Base-by-base conservation (phyloP, 345 rosid species). In the Hirschfeldia incana region DNA sequence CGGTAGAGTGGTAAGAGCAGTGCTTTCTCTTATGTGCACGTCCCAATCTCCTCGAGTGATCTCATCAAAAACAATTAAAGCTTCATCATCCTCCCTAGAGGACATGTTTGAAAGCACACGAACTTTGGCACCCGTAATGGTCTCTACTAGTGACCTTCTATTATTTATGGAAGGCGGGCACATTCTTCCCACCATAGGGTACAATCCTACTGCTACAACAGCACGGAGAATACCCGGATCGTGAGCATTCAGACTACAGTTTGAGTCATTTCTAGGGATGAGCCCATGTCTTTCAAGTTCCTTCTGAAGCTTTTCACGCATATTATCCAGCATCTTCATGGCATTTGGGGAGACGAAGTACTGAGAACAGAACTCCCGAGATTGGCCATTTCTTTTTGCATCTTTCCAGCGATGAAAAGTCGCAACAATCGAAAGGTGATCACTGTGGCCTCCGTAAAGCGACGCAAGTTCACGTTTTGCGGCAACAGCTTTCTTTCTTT, bases 401-500 rank as follows among this genome's bases (percentile, higher is more conserved):
- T 61, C 30, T 79, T 82, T 90, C 99, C 98, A 95, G 87, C 92
- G 86, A 69, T 93, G 89, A 78, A 87, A 95, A 65, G 98, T 97
- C 44, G 94, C 98, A 29, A 95, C 84, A 75, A 87, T 86, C 26
- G 98, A 97, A 27, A 93, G 86, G 76, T 93, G 98, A 83, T 95
- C 99, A 73, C 99, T 89, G 67, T 83, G 83, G 44, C 92, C 94
- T 37, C 92, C 92, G 67, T 90, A 91, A 55, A 91, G 80, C 9
- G 91, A 83, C 65, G 98, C 97, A 74, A 95, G 90, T 86, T 93
- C 93, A 34, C 70, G 74, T 79, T 84, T 91, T 69, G 93, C 92
- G 39, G 85, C 89, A 65, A 68, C 73, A 75, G 96, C 97, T 83
- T 78, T 91, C 81, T 86, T 83, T 85, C 84, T 95, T 67, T 89